Conservation (phyloP, 257 asterid genomes). For the Solanum neorickii region DNA sequence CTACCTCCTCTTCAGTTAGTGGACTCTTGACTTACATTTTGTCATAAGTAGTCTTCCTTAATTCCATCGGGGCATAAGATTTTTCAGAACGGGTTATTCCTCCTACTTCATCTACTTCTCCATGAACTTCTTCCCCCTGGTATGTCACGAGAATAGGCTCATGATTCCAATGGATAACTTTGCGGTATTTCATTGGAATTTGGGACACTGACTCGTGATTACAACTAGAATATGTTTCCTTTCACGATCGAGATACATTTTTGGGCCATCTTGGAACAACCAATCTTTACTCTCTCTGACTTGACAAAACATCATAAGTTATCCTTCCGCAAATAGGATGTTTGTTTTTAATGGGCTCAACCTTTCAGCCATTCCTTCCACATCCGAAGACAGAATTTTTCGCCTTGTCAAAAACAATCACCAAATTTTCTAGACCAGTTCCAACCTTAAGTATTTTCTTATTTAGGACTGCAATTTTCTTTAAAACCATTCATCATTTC, state of each 20-base stretch:
- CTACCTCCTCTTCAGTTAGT: neutral
- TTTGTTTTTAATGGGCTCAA: neutral
- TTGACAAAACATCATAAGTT: no score
- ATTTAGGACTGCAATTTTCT: neutral
- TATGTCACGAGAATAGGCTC: no score
- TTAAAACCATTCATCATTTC: neutral
- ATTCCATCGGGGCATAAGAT: neutral
- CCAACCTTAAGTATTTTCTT: neutral
- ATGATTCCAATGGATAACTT: neutral
- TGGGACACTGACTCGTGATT: neutral
- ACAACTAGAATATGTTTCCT: no score
- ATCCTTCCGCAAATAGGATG: neutral
- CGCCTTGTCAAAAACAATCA: no score
- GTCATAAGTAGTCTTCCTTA: neutral
- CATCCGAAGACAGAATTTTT: neutral
- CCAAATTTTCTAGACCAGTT: no score
- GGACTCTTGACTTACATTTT: no score
- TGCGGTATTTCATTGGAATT: neutral
- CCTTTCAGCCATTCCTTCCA: accelerated
- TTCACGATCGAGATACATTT: neutral
- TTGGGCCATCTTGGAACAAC: no score
- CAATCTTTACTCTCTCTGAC: no score
- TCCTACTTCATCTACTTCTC: neutral
- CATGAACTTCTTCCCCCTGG: no score
- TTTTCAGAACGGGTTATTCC: neutral